A percentile compares a stretch with the other conserved stretches of the same genome.
These are phyloP conservation scores for Tuber microsphaerosporum DNA, from an alignment of 495 filamentous ascomycete species.

Conservation along the genomic window DNA sequence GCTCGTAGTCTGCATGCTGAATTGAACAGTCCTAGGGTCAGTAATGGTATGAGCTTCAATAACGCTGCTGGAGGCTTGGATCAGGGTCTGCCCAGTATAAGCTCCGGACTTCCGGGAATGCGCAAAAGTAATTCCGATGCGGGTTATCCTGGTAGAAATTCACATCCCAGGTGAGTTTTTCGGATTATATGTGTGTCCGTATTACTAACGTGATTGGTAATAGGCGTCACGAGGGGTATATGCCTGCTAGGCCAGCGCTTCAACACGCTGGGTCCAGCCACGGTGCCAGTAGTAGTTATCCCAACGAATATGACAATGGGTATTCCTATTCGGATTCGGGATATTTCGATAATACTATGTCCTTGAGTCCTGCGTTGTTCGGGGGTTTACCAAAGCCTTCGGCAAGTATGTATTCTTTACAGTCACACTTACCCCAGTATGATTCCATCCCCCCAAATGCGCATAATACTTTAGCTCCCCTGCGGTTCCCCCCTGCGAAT, in stretches of 20 bases:
- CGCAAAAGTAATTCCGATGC: background rate
- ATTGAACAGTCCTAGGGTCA: background rate
- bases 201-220: slow-evolving; percentile 2
- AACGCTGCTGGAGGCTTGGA: background rate
- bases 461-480: background rate
- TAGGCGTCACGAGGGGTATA: background rate
- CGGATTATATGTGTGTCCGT: background rate
- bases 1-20: background rate
- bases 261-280: background rate
- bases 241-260: background rate
- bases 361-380: background rate
- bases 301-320: background rate
- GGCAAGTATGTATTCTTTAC: background rate
- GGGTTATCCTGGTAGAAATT: background rate
- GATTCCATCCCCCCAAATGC: background rate
- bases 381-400: background rate
- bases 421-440: background rate
- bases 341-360: background rate
- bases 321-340: background rate
- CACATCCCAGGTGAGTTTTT: background rate
- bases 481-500: background rate
- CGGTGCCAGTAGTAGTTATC: background rate
- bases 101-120: background rate
- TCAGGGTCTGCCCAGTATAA: slow-evolving; percentile 1
- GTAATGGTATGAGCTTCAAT: background rate